Conservation (phyloP, 176 grass and related monocot species). For the Rhynchospora pubera region DNA sequence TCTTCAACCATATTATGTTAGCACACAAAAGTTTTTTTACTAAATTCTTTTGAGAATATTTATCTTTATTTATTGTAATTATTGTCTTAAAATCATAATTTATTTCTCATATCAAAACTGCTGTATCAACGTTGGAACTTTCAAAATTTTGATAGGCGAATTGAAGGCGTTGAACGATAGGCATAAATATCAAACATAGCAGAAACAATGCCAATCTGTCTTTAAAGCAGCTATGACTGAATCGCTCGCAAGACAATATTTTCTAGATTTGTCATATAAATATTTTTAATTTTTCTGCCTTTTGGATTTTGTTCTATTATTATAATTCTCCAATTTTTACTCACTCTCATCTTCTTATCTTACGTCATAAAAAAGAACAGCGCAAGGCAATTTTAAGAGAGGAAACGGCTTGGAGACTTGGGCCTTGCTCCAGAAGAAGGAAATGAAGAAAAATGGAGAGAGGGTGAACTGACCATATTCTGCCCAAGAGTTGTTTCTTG, state of each 20-base stretch:
- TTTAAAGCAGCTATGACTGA: background rate
- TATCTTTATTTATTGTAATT: background rate
- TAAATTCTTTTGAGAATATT: background rate
- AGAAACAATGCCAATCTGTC: background rate
- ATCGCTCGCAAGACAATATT: too few relatives aligned
- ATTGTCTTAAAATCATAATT: background rate
- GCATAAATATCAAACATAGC: background rate
- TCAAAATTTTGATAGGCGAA: too few relatives aligned
- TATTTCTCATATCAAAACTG: background rate
- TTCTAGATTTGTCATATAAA: background rate
- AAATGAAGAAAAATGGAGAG: too few relatives aligned
- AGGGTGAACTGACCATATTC: too few relatives aligned
- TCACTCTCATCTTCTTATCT: background rate
- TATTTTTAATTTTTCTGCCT: background rate
- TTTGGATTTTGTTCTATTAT: background rate
- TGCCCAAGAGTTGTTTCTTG: too few relatives aligned
- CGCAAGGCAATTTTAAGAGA: background rate
- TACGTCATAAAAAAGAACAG: background rate
- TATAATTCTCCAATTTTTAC: background rate
- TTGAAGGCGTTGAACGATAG: background rate
- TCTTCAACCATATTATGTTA: background rate
- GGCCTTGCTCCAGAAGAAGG: too few relatives aligned
- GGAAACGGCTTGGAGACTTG: background rate
- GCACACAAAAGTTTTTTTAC: background rate
- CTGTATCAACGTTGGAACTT: background rate